phyloP scores from a whole-genome alignment of 2,329 filamentous ascomycete species.

The Trichophyton benhamiae region DNA sequence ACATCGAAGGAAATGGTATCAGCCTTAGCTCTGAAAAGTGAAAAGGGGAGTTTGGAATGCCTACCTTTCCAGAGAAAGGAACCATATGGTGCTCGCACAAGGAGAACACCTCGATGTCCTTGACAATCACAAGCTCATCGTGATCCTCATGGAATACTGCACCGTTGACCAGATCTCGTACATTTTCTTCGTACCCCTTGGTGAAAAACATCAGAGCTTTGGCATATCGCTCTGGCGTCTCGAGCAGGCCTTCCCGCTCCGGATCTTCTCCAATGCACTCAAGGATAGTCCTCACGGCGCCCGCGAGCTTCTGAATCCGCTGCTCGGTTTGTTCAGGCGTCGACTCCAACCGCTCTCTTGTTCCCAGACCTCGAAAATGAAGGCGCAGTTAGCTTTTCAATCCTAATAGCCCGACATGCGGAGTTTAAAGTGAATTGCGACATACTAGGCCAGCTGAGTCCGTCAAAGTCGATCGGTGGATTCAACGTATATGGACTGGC shows the following conservation, averaged over 20 bases:
- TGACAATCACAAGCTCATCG: conserved; percentile 94
- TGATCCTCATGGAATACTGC: conserved; percentile 95
- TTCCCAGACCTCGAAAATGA: conserved; percentile 31
- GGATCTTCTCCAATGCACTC: conserved; percentile 57
- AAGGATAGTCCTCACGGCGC: conserved; percentile 50
- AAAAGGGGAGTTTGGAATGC: neutral
- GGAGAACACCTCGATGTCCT: conserved; percentile 90
- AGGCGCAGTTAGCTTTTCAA: neutral
- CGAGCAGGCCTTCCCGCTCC: conserved; percentile 50
- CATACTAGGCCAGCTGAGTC: conserved; percentile 42
- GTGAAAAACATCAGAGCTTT: conserved; percentile 95
- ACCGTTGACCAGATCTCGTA: conserved; percentile 79
- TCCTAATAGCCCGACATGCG: neutral
- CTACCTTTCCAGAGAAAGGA: conserved; percentile 85
- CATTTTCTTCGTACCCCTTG: conserved; percentile 91
- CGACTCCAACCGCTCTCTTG: conserved; percentile 42
- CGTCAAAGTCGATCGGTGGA: conserved; percentile 41
- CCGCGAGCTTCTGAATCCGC: conserved; percentile 48
- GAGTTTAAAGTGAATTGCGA: conserved; percentile 10
- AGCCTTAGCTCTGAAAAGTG: neutral
- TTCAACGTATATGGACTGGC: conserved; percentile 39
- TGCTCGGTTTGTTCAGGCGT: conserved; percentile 46
- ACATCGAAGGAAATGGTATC: conserved; percentile 10
- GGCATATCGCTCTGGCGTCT: conserved; percentile 73
- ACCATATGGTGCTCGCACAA: conserved; percentile 96